Base-by-base conservation (phyloP, 2,329 filamentous ascomycete species). In the Pseudopyricularia javanii region DNA sequence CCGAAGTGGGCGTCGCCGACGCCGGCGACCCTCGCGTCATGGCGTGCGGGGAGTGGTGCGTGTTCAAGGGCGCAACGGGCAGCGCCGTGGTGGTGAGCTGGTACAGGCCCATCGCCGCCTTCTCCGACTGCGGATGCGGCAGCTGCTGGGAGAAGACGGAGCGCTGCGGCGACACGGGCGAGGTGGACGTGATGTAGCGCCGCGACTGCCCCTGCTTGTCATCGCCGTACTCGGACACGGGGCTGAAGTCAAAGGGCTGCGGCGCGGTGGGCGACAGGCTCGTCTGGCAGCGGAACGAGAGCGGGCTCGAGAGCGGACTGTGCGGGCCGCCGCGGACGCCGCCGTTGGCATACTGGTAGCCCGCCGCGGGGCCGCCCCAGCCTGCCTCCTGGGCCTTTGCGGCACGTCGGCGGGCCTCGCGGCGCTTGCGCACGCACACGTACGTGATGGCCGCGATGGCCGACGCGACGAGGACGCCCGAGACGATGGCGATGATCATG, bases 231-330 rank as follows among this genome's bases (percentile, higher is more conserved):
- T 65, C 64, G 28, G 63, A 63, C 4, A 63, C 60, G 4, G 59
- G 60, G 59, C 26, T 32, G 47, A 34, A 49, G 47, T 30, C 11
- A 24, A 68, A 68, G 59, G 70, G 69, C 35, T 62, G 60, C 0
- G 71, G 68, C 1, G 68, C 69, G 15, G 66, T 61, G 50, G 47
- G 53, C 8, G 67, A 67, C 24, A 73, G 61, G 52, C 69, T 70
- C 0, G 74, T 70, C 54, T 75, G 72, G 63, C 76, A 78, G 32
- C 70, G 70, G 62, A 78, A 79, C 2, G 73, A 76, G 28, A 45
- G 40, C 22, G 40, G 40, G 12, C 40, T 45, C 9, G 24, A 24
- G 11, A 24, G 20, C 28, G 28, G 28, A 9, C 28, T 30, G 28
- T 30, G 28, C 28, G 28, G 28, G 9, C 28, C 28, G 40, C 24